Evolutionary conservation across 2,329 filamentous ascomycete species (phyloP).

Genomic region (Neofusicoccum cordaticola): DNA sequence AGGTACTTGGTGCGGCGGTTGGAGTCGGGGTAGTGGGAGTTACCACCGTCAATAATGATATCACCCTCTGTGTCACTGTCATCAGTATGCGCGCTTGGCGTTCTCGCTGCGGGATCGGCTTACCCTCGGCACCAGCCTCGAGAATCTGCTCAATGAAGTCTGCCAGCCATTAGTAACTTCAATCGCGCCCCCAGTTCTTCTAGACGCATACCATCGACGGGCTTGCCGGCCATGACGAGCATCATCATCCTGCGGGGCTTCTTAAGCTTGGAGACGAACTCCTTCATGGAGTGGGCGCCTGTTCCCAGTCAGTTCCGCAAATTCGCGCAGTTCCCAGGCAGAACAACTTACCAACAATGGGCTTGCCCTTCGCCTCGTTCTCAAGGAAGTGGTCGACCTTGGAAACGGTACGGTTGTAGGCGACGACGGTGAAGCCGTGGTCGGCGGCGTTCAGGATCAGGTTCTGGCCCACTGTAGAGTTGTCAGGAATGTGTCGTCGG

Average conservation of each 20-base stretch:
- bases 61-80: slow-evolving; percentile 47
- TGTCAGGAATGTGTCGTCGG: background rate
- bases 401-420: slow-evolving; percentile 96
- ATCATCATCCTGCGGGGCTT: slow-evolving; percentile 96
- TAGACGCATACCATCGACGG: slow-evolving; percentile 62
- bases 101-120: background rate
- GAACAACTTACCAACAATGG: slow-evolving; percentile 59
- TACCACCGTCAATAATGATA: slow-evolving; percentile 99
- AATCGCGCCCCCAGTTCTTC: background rate
- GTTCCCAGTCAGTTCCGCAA: background rate
- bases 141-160: slow-evolving; percentile 97
- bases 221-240: slow-evolving; percentile 96
- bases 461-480: slow-evolving; percentile 48
- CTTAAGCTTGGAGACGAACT: slow-evolving; percentile 97
- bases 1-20: slow-evolving; percentile 96
- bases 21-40: slow-evolving; percentile 98
- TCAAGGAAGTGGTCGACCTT: slow-evolving; percentile 95
- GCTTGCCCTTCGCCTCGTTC: slow-evolving; percentile 73
- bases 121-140: slow-evolving; percentile 39
- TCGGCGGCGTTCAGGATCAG: slow-evolving; percentile 56
- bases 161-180: background rate
- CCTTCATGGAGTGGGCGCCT: slow-evolving; percentile 87
- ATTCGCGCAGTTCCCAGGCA: background rate
- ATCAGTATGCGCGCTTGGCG: background rate
- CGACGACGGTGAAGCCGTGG: slow-evolving; percentile 86